phyloP scores from a whole-genome alignment of 1,284 basidiomycete genomes.

The Gomphus sp. region DNA sequence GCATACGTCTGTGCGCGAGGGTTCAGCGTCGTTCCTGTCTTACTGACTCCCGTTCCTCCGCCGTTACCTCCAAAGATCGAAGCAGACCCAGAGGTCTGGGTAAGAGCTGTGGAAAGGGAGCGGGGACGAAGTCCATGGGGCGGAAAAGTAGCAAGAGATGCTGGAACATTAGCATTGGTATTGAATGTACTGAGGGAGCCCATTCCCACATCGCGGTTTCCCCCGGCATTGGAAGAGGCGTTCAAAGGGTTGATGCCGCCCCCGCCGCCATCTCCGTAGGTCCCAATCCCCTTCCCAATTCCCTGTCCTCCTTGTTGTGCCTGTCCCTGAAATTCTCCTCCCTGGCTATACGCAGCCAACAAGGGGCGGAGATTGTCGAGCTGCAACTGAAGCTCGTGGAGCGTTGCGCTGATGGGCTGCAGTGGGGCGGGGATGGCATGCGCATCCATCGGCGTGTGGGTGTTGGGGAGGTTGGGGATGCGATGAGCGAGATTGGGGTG shows the following conservation, averaged over 20 bases:
- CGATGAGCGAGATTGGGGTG: neutral
- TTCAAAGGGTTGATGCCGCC: neutral
- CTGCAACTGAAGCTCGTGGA: conserved; percentile 5
- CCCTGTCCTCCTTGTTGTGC: neutral
- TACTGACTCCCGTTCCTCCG: neutral
- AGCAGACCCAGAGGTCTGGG: neutral
- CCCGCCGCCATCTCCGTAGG: neutral
- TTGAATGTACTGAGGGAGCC: neutral
- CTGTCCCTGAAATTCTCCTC: neutral
- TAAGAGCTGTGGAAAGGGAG: neutral
- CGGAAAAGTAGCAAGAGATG: neutral
- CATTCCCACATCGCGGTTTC: neutral
- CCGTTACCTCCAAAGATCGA: neutral
- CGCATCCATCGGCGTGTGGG: neutral
- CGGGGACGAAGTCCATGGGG: neutral
- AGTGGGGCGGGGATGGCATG: neutral
- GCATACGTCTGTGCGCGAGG: neutral
- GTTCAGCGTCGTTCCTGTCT: neutral
- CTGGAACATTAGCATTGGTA: neutral
- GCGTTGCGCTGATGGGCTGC: conserved; percentile 6
- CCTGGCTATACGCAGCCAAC: neutral
- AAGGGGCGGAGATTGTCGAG: conserved; percentile 7
- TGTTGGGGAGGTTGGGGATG: neutral
- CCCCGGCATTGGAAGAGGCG: neutral
- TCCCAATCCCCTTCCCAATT: neutral